phyloP scores from a whole-genome alignment of 2,329 filamentous ascomycete species.

The Didymella glomerata region DNA sequence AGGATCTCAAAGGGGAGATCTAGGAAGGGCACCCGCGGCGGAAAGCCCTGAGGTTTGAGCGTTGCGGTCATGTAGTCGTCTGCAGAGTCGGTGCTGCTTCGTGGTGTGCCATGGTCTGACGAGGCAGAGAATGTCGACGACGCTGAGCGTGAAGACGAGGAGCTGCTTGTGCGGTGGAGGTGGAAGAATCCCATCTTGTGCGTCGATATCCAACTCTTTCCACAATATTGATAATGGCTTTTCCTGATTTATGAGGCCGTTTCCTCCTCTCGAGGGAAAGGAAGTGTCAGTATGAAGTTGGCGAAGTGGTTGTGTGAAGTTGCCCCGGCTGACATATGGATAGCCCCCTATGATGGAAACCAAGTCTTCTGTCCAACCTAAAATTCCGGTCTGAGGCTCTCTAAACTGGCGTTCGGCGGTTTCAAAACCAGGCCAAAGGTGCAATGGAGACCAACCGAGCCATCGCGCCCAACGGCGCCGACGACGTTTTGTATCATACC shows the following conservation, averaged over 20 bases:
- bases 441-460: conserved; percentile 9
- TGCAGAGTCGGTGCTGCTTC: conserved; percentile 16
- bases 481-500: conserved; percentile 14
- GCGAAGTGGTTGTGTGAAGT: conserved; percentile 1
- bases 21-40: conserved; percentile 28
- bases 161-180: conserved; percentile 12
- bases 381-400: not conserved
- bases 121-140: not conserved
- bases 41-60: conserved; percentile 7
- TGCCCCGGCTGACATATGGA: not conserved
- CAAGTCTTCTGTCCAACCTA: not conserved
- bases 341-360: not conserved
- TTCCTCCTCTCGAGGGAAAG: too few species aligned
- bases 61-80: conserved; percentile 19
- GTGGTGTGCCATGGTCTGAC: conserved; percentile 4
- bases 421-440: conserved; percentile 4
- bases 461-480: conserved; percentile 5
- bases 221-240: not conserved
- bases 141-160: conserved; percentile 4
- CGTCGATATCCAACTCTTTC: not conserved
- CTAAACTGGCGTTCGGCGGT: not conserved
- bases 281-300: not conserved
- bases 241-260: not conserved
- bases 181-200: conserved; percentile 19
- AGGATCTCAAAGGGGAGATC: conserved; percentile 43